Evolutionary conservation across 257 asterid genomes (phyloP), one percentile per base, ranked within the genome.

Genomic region (Solanum dulcamara): DNA sequence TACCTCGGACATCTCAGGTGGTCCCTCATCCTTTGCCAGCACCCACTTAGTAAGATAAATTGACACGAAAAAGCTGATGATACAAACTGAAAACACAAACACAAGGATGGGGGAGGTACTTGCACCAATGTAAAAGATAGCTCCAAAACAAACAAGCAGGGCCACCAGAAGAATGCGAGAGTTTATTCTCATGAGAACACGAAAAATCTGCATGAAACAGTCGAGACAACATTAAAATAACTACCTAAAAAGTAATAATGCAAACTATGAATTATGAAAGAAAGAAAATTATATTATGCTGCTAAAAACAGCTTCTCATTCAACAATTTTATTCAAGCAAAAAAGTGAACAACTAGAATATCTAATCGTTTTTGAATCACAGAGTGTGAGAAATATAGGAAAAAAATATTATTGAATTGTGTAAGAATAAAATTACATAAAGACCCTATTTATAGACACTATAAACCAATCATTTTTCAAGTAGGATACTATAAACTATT

Each of bases 1-100:
- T 92, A 96, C 99, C 99, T 93, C 90, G 80, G 86, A 93, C 99
- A 97, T 96, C 93, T 96, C 99, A 67, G 98, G 98, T 59, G 99
- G 98, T 26, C 99, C 99, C 89, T 96, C 99, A 71, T 97, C 99
- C 95, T 97, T 97, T 32, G 94, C 55, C 50, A 97, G 98, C 74
- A 95, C 98, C 99, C 98, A 97, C 92, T 93, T 95, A 8, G 94
- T 85, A 40, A 97, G 97, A 88, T 95, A 94, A 80, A 92, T 87
- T n/a, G 99, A 89, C 82, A 92, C 88, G 70, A 97, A 85, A 88
- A 94, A 92, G 90, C 98, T 93, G 91, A 91, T 80, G 84, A 91
- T 92, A 97, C 99, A 97, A 87, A 97, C 96, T 24, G 98, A 88
- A 91, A 92, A 95, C 84, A 97, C 99, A 81, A 97, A 95, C 86